Base-by-base conservation (phyloP, 1,284 basidiomycete genomes). In the Leccinum ponderosum region DNA sequence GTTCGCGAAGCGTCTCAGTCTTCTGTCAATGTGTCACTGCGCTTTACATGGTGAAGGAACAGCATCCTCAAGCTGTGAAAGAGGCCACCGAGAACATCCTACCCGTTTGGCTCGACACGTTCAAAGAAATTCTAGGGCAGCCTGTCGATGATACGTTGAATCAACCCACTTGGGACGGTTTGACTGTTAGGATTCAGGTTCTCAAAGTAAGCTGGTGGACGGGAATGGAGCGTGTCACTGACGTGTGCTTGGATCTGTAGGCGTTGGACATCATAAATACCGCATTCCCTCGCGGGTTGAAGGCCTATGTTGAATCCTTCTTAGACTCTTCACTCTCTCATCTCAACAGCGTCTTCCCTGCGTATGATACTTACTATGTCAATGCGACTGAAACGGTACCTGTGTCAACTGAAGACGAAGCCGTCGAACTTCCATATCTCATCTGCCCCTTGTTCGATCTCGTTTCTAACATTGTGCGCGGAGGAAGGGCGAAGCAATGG, bases 31-130 rank as follows among this genome's bases (percentile, higher is more conserved):
- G 95, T 70, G 82, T 98, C 12, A 86, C 88, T 58, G 91, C 94
- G 8, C 80, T 98, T 17, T 95, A 90, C 76, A 98, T 96, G 89
- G 94, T 98, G 62, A 95, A 94, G 73, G 94, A 95, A 50, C 89
- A 93, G 67, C 91, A 95, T 68, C 93, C 95, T 0, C 86, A 91
- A 55, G 86, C 92, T 0, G 92, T 94, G 51, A 91, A 93, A 69
- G 88, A 93, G 68, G 94, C 95, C 0, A 86, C 87, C 12, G 86
- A 86, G 31, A 84, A 86, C 39, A 86, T 98, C 53, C 83, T 97
- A 5, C 94, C 95, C 0, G 82, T 89, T 12, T 99, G 97, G 97
- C 78, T 97, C 14, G 87, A 90, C 50, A 91, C 92, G 1, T 94
- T 97, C 80, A 86, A 86, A 62, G 85, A 87, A 14, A 80, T 97